A percentile compares a stretch with the other conserved stretches of the same genome.
These are phyloP conservation scores for Tylopilus sp. DNA, from an alignment of 1,284 basidiomycete species.

Conservation along the genomic window DNA sequence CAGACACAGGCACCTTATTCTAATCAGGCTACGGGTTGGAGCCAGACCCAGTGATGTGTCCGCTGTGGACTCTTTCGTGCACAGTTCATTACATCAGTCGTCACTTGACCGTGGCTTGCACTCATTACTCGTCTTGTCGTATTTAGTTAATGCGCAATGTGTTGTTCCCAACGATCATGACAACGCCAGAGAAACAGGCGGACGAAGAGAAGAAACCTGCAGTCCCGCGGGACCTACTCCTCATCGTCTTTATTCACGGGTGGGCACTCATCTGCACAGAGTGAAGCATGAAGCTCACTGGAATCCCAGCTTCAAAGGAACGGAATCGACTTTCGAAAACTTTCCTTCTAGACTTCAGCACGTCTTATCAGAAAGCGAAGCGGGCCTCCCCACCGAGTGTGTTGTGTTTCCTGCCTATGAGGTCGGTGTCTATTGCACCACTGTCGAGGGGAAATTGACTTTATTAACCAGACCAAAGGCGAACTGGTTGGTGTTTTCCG, in stretches of 20 bases:
- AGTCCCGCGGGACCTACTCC: slow-evolving; percentile 41
- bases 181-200: slow-evolving; percentile 8
- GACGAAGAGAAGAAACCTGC: slow-evolving; percentile 9
- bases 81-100: neutral
- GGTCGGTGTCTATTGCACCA: slow-evolving; percentile 39
- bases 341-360: slow-evolving; percentile 79
- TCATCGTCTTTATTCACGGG: slow-evolving; percentile 66
- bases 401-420: slow-evolving; percentile 89
- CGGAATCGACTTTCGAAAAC: slow-evolving; percentile 70
- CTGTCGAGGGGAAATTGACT: slow-evolving; percentile 13
- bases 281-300: slow-evolving; percentile 6
- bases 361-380: slow-evolving; percentile 60
- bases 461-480: slow-evolving; percentile 65
- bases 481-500: slow-evolving; percentile 60
- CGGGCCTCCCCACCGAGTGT: slow-evolving; percentile 60
- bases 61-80: no score
- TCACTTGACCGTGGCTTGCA: neutral
- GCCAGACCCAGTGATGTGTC: slow-evolving; percentile 15
- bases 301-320: slow-evolving; percentile 60
- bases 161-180: slow-evolving; percentile 13
- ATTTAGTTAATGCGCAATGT: slow-evolving; percentile 14
- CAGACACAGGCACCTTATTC: slow-evolving; percentile 53
- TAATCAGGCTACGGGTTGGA: slow-evolving; percentile 36
- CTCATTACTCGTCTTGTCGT: slow-evolving; percentile 4
- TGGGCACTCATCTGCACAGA: slow-evolving; percentile 33